Evolutionary conservation across 768 basidiomycete genomes (phyloP).

Genomic region (Leucocoprinus birnbaumii): DNA sequence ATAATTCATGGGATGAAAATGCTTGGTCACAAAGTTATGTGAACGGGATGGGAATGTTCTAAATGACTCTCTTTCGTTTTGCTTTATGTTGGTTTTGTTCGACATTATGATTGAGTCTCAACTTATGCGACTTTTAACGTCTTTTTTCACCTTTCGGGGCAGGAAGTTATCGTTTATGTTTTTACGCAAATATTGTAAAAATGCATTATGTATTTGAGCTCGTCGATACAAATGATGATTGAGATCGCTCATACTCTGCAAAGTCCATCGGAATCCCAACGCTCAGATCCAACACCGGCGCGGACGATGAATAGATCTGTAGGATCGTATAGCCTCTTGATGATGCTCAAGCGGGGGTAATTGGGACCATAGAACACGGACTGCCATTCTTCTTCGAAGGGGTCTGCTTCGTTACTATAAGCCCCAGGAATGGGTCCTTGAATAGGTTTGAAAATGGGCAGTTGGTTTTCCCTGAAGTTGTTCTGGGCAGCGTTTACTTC

Average conservation of each 20-base stretch:
- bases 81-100: not conserved
- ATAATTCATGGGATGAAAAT: constrained; percentile 8
- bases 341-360: constrained; percentile 24
- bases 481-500: constrained; percentile 18
- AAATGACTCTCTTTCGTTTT: not conserved
- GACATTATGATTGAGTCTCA: no score
- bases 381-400: constrained; percentile 25
- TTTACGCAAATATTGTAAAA: no score
- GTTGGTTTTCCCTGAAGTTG: constrained; percentile 20
- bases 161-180: no score
- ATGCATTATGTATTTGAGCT: no score
- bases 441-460: constrained; percentile 21
- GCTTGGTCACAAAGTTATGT: constrained; percentile 8
- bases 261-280: constrained; percentile 26
- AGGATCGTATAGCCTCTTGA: constrained; percentile 19
- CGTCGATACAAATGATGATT: no score
- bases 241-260: constrained; percentile 19
- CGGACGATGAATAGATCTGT: constrained; percentile 27
- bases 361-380: constrained; percentile 31
- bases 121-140: no score
- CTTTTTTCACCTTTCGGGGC: no score
- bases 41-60: constrained; percentile 10
- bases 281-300: constrained; percentile 28
- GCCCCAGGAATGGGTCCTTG: constrained; percentile 25
- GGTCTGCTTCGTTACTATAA: constrained; percentile 33